Evolutionary conservation across 441 rosid species (phyloP), one percentile per base, ranked within the genome.

Genomic region (Bruguiera hainesii): DNA sequence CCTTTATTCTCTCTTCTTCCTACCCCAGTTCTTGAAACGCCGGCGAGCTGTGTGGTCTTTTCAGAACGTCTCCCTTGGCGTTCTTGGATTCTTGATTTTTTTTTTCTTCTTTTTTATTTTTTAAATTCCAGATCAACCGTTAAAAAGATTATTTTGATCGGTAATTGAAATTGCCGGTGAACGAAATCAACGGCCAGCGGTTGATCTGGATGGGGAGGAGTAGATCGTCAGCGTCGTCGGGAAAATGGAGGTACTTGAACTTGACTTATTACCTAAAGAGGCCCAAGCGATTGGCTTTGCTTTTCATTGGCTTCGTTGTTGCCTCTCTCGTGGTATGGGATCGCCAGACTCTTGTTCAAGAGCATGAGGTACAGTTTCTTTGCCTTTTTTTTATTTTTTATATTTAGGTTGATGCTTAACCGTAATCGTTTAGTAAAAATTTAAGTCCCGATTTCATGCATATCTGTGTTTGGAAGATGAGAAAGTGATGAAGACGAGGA

Each of bases 271-370:
- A 91, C 75, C 83, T 94, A 29, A 88, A 89, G 82, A 81, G 99
- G 48, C 99, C 99, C 6, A 87, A 87, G 71, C 89, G 99, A 31
- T 71, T 94, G 71, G 97, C 99, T 80, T 71, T 87, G 68, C 93
- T 94, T 46, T 81, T 91, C 69, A 81, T 94, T 33, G 74, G 76
- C 18, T 94, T 94, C 61, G 91, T 91, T 58, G 79, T 80, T 53
- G 85, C 71, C 69, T 74, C 93, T 56, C 48, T 85, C 57, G 63
- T 91, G 25, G 78, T 89, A 15, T 84, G 96, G 89, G 97, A 89
- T 83, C 98, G 95, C 74, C 87, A 85, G 53, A 86, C 88, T 75
- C 93, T 93, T 65, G 74, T 79, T 67, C 80, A 83, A n/a, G 97
- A 90, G 20, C 84, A 93, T 74, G 79, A 87, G 93, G 98, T 90